These are phyloP conservation scores for Hippophae rhamnoides DNA, from an alignment of 306 rosid genomes.

Conservation along the genomic window DNA sequence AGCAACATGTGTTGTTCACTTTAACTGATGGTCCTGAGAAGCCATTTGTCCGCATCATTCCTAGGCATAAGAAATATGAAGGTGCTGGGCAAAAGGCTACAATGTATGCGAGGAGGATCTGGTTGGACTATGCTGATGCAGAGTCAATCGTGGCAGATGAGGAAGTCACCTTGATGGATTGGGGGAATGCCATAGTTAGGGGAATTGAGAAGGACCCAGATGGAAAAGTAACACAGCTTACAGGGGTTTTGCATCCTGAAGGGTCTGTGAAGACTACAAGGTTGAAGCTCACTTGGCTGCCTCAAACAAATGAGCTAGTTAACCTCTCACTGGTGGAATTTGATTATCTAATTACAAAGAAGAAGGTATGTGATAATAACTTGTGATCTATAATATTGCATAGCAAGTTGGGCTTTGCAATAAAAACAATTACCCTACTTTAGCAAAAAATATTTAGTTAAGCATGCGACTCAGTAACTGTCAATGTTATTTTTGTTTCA, in stretches of 20 bases:
- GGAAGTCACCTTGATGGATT: conserved; percentile 90
- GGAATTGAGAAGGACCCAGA: conserved; percentile 55
- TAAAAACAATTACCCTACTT: background rate
- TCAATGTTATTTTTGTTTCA: too few species aligned
- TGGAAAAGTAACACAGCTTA: conserved; percentile 53
- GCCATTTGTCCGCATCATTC: conserved; percentile 63
- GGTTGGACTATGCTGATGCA: conserved; percentile 77
- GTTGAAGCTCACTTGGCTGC: conserved; percentile 91
- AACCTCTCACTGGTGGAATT: conserved; percentile 66
- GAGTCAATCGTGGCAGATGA: conserved; percentile 48
- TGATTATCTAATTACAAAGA: conserved; percentile 79
- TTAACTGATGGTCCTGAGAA: conserved; percentile 81
- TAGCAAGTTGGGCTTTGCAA: background rate
- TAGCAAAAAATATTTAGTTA: too few species aligned
- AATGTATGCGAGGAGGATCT: conserved; percentile 51
- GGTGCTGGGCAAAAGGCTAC: conserved; percentile 83
- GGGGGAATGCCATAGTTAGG: conserved; percentile 86
- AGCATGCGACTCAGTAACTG: too few species aligned
- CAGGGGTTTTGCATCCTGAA: conserved; percentile 77
- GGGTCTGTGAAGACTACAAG: conserved; percentile 89
- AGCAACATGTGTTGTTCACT: conserved; percentile 51
- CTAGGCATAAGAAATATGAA: conserved; percentile 82
- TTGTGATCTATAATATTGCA: background rate
- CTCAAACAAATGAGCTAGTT: conserved; percentile 63
- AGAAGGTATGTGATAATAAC: conserved; percentile 55